Conservation (phyloP, 2,329 filamentous ascomycete species). For the Epichloe sp. region DNA sequence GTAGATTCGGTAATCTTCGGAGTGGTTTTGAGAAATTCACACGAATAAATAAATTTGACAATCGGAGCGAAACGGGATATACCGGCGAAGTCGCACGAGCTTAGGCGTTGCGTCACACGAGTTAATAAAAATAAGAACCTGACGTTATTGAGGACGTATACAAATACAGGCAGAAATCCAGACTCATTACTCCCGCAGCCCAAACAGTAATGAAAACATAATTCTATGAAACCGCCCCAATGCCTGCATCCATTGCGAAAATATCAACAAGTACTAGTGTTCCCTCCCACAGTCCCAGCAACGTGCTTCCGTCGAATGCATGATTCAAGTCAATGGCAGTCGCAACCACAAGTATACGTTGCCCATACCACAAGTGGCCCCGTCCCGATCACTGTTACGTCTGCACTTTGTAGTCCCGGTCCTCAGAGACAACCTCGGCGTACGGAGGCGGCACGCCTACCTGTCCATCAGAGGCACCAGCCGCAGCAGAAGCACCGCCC, state of each 20-base stretch:
- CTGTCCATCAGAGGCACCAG: conserved; percentile 26
- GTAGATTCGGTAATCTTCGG: neutral
- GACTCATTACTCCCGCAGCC: neutral
- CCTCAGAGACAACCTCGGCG: conserved; percentile 76
- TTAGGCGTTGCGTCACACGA: too few species aligned
- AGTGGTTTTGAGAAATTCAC: neutral
- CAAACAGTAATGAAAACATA: neutral
- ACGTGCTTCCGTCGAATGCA: neutral
- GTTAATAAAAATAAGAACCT: neutral
- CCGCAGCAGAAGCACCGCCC: conserved; percentile 23
- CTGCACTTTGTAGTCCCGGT: conserved; percentile 87
- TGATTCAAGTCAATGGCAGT: neutral
- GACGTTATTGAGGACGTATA: neutral
- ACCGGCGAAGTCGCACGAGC: too few species aligned
- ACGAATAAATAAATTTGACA: neutral
- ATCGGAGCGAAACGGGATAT: neutral
- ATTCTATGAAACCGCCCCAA: too few species aligned
- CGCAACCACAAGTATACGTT: neutral
- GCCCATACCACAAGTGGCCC: neutral
- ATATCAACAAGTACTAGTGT: too few species aligned
- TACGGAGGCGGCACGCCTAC: conserved; percentile 63
- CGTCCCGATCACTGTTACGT: conserved; percentile 14
- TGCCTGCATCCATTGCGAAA: too few species aligned
- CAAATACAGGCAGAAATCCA: neutral
- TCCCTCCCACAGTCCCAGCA: too few species aligned